A percentile compares a stretch with the other conserved stretches of the same genome.
Conservation (phyloP, 352 stramenopile genomes). For the Thalassiosira ordinaria region DNA sequence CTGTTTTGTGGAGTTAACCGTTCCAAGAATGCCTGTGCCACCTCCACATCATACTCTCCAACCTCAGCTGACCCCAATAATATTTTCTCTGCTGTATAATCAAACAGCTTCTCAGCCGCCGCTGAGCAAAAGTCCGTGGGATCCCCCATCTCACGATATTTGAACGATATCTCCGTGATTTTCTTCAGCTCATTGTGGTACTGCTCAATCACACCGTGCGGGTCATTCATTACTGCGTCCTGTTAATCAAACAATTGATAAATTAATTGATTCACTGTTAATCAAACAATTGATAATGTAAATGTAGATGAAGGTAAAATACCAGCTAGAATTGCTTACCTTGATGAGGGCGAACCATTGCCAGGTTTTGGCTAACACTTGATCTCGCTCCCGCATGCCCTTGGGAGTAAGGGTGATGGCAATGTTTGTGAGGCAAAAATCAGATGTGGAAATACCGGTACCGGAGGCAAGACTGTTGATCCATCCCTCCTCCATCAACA, state of each 20-base stretch:
- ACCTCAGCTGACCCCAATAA: conserved; percentile 57
- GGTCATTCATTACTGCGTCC: conserved; percentile 59
- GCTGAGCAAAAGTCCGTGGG: conserved; percentile 81
- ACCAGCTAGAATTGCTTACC: too few species aligned
- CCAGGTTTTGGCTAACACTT: conserved; percentile 79
- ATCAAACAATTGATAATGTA: too few species aligned
- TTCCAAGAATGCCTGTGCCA: conserved; percentile 74
- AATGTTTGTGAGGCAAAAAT: conserved; percentile 80
- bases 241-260: too few species aligned
- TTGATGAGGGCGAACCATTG: conserved; percentile 83
- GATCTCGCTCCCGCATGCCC: conserved; percentile 72
- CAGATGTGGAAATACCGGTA: conserved; percentile 65
- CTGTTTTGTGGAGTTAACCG: conserved; percentile 75
- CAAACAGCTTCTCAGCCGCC: conserved; percentile 75
- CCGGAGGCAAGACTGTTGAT: conserved; percentile 77
- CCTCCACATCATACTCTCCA: conserved; percentile 67
- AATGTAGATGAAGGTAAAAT: too few species aligned
- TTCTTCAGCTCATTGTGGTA: conserved; percentile 82
- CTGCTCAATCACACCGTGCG: conserved; percentile 61
- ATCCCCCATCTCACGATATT: conserved; percentile 81
- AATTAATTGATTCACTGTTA: too few species aligned
- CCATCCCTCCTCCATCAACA: conserved; percentile 80
- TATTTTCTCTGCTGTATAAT: conserved; percentile 61
- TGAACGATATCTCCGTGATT: conserved; percentile 73
- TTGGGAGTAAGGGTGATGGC: conserved; percentile 76